Base-by-base conservation (phyloP, 768 basidiomycete genomes). In the Kwoniella bestiolae region DNA sequence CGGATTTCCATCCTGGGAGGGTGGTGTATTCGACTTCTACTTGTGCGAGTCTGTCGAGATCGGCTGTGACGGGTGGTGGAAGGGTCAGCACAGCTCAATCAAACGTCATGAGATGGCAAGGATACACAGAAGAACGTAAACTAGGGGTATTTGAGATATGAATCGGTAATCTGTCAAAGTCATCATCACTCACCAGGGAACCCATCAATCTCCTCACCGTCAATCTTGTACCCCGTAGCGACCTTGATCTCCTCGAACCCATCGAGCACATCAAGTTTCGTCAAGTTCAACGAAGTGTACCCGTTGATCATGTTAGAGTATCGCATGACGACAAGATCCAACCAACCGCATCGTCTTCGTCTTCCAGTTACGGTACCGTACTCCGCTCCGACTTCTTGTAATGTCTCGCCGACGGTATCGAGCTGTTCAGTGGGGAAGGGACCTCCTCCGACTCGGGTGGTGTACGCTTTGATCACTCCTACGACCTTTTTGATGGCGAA, bases 381-480 rank as follows among this genome's bases (percentile, higher is more conserved):
- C 80, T 99, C 96, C 50, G 85, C 86, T 5, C 96, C 96, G 7
- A 97, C 89, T 82, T 94, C 92, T 84, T 98, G 96, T 18, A 99
- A 83, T 72, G 93, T 92, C 21, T 85, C 85, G 11, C 96, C 96
- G 44, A 89, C 80, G 28, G 89, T 90, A 81, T 94, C 90, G 61
- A 96, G 86, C 79, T 93, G 91, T 81, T 99, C 96, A 0, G 91
- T 92, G 7, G 96, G 94, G 86, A 99, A 98, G 3, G 96, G 96
- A 0, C 96, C 96, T 41, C 93, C 92, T n/a, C 96, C 96, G 25
- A 99, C 96, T 28, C 96, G 87, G 1, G 96, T 98, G 18, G 96
- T 98, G 81, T 99, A 99, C 0, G 96, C 96, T 82, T 98, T 99
- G 78, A 97, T 85, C 65, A 99, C 96, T 50, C 96, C 96, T 71